phyloP scores from a whole-genome alignment of 768 basidiomycete species.

The Hemileccinum impolitum region DNA sequence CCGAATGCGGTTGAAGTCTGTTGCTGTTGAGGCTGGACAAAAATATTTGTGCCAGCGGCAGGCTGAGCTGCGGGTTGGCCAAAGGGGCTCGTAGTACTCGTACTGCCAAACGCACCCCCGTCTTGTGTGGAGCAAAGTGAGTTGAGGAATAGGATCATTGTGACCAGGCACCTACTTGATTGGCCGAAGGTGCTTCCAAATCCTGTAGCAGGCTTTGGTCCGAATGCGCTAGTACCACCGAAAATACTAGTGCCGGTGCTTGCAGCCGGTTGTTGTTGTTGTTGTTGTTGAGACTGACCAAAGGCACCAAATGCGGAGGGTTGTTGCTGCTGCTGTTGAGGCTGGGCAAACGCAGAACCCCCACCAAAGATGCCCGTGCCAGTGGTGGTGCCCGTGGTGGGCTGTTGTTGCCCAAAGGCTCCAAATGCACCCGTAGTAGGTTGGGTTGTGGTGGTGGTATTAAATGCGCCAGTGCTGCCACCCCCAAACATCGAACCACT shows the following conservation, averaged over 20 bases:
- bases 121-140: slow-evolving; percentile 11
- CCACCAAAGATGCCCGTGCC: slow-evolving; percentile 43
- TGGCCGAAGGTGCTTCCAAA: slow-evolving; percentile 28
- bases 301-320: slow-evolving; percentile 49
- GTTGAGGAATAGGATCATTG: neutral
- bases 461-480: slow-evolving; percentile 20
- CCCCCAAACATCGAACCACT: slow-evolving; percentile 31
- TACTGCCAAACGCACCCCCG: slow-evolving; percentile 22
- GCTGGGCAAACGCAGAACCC: slow-evolving; percentile 39
- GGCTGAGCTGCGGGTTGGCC: slow-evolving; percentile 28
- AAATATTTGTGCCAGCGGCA: slow-evolving; percentile 24
- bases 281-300: slow-evolving; percentile 39
- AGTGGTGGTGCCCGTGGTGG: slow-evolving; percentile 30
- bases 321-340: slow-evolving; percentile 30
- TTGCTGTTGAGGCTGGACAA: slow-evolving; percentile 38
- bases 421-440: slow-evolving; percentile 30
- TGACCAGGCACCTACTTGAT: slow-evolving; percentile 15
- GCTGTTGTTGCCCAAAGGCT: slow-evolving; percentile 34
- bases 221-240: slow-evolving; percentile 30
- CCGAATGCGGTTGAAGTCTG: slow-evolving; percentile 39
- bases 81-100: slow-evolving; percentile 21
- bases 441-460: slow-evolving; percentile 23
- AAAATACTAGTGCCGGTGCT: slow-evolving; percentile 32
- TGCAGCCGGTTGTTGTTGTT: slow-evolving; percentile 37
- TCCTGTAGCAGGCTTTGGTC: slow-evolving; percentile 30